Conservation (phyloP, 768 basidiomycete species). For the Suillus sp. region DNA sequence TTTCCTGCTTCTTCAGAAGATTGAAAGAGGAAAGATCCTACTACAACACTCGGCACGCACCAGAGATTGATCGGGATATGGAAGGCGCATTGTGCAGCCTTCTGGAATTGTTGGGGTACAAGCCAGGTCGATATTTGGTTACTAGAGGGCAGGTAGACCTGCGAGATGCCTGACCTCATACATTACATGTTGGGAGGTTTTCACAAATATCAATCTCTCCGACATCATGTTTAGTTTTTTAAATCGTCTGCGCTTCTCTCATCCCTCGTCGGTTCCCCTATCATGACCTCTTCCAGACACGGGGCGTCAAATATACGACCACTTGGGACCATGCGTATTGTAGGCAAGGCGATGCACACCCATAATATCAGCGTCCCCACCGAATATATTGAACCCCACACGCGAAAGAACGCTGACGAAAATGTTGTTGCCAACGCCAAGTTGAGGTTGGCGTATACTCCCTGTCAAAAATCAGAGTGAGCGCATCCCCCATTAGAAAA, state of each 20-base stretch:
- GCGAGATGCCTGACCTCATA: not conserved
- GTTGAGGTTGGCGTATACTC: slow-evolving; percentile 70
- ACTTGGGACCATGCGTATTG: slow-evolving; percentile 36
- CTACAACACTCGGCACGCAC: not conserved
- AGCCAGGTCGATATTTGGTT: not conserved
- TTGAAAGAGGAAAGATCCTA: not conserved
- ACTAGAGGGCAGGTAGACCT: not conserved
- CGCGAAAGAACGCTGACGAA: slow-evolving; percentile 55
- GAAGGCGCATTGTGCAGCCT: not conserved
- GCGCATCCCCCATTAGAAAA: not conserved
- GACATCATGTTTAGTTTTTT: not conserved
- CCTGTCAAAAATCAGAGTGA: slow-evolving; percentile 33
- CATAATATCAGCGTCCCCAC: slow-evolving; percentile 53
- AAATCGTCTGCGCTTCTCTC: not conserved
- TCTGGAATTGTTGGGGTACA: not conserved
- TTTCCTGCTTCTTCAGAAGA: not conserved
- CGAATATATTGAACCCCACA: slow-evolving; percentile 60
- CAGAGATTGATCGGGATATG: not conserved
- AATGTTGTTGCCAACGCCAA: slow-evolving; percentile 51
- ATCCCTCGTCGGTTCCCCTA: slow-evolving; percentile 18
- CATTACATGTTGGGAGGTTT: no score
- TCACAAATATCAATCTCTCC: not conserved
- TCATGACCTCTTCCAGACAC: slow-evolving; percentile 35
- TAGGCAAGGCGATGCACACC: slow-evolving; percentile 48
- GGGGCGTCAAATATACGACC: slow-evolving; percentile 48